These are phyloP conservation scores for Suhomyces maxii DNA, from an alignment of 1,139 yeast species.

Conservation along the genomic window DNA sequence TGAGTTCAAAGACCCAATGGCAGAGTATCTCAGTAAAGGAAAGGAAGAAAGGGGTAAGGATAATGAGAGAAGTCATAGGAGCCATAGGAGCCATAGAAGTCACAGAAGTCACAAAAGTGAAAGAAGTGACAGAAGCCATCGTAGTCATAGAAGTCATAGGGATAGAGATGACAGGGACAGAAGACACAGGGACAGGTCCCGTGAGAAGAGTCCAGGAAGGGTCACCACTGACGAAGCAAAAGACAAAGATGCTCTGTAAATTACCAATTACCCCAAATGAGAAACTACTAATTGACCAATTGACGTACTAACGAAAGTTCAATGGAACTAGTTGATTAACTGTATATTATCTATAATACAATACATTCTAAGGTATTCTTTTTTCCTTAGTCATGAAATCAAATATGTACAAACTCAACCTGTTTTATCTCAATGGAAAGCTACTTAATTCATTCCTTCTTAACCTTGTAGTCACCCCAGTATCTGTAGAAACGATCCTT, in stretches of 20 bases:
- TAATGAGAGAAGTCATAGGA: background rate
- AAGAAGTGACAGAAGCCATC: conserved; percentile 7
- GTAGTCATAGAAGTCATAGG: conserved; percentile 8
- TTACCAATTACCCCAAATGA: too few relatives aligned
- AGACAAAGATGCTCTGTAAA: too few relatives aligned
- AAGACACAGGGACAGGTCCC: background rate
- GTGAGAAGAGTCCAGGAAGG: conserved; percentile 6
- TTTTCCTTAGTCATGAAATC: too few relatives aligned
- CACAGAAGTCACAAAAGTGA: conserved; percentile 4
- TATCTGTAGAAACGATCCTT: conserved; percentile 37
- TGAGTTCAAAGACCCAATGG: conserved; percentile 23
- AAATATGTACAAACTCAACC: too few relatives aligned
- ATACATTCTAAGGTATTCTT: background rate
- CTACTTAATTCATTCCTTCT: conserved; percentile 6
- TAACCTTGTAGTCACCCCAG: conserved; percentile 21
- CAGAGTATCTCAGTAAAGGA: conserved; percentile 11
- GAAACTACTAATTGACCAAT: too few relatives aligned
- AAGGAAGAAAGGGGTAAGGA: conserved; percentile 5
- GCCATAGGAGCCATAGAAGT: conserved; percentile 2
- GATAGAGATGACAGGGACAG: conserved; percentile 5
- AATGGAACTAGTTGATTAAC: background rate
- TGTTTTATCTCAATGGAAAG: too few relatives aligned
- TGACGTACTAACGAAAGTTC: too few relatives aligned
- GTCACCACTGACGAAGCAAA: background rate
- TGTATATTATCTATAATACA: background rate